phyloP scores from a whole-genome alignment of 2,329 filamentous ascomycete genomes.

The Hypoxylon rubiginosum region DNA sequence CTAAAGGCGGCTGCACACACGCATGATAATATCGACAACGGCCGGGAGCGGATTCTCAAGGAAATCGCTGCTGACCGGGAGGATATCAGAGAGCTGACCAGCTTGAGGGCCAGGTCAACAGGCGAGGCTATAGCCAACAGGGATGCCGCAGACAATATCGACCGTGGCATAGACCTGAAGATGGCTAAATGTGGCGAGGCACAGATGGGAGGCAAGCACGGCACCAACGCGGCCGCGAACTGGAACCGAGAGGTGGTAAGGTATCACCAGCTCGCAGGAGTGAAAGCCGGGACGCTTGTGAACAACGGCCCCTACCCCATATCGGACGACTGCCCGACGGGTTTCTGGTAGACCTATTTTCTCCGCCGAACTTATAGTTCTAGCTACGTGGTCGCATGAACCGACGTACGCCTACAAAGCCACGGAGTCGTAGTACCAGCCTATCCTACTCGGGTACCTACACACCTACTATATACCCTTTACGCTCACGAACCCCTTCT shows the following conservation, averaged over 20 bases:
- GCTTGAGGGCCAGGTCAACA: too few species aligned
- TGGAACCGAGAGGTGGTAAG: constrained; percentile 16
- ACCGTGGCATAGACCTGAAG: not conserved
- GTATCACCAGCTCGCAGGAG: constrained; percentile 10
- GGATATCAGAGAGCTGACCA: not conserved
- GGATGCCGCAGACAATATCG: not conserved
- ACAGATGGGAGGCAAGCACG: constrained; percentile 15
- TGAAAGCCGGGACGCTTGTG: not conserved
- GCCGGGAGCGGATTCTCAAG: too few species aligned
- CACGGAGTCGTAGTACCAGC: not conserved
- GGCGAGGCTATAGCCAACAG: constrained; percentile 15
- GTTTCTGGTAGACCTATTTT: constrained; percentile 6
- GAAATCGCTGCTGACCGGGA: too few species aligned
- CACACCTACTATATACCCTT: too few species aligned
- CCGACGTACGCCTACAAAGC: not conserved
- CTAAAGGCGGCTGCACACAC: not conserved
- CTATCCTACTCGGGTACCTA: not conserved
- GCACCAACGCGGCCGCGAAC: not conserved
- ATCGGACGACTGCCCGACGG: not conserved
- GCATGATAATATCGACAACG: not conserved
- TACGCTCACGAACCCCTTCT: too few species aligned
- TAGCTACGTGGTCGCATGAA: not conserved
- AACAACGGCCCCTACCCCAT: constrained; percentile 9
- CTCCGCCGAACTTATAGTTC: not conserved
- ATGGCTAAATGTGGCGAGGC: constrained; percentile 7